Evolutionary conservation across 164 flowering plant genomes (phyloP).

Genomic region (Brasenia schreberi): DNA sequence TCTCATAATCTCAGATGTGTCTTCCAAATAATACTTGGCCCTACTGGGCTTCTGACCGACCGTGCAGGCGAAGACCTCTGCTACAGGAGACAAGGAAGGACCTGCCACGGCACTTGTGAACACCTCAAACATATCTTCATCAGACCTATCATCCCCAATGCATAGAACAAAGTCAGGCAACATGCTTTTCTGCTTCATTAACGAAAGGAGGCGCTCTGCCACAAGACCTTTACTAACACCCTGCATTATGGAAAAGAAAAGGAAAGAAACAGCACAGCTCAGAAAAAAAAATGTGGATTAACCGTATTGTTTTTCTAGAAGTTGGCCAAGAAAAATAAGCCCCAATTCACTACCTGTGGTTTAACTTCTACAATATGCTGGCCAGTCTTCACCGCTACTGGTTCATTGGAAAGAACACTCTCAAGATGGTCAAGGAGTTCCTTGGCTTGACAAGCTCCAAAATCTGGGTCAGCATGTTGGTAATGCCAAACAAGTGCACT

Average conservation of each 20-base stretch:
- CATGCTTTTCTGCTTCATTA: constrained; percentile 25
- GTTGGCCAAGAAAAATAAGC: not conserved
- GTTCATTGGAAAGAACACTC: constrained; percentile 36
- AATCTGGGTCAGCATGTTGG: constrained; percentile 38
- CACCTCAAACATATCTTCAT: constrained; percentile 47
- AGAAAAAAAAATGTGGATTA: not conserved
- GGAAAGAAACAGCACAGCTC: no score
- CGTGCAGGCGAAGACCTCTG: constrained; percentile 48
- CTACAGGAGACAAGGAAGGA: constrained; percentile 26
- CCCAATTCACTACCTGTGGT: constrained; percentile 22
- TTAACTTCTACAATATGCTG: constrained; percentile 37
- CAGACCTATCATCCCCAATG: constrained; percentile 45
- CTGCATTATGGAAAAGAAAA: constrained; percentile 9
- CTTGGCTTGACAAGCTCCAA: constrained; percentile 41
- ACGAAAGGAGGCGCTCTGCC: constrained; percentile 26
- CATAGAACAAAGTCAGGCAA: constrained; percentile 40
- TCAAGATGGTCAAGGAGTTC: constrained; percentile 44
- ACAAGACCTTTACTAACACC: constrained; percentile 40
- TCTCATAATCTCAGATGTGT: constrained; percentile 27
- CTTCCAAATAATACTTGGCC: constrained; percentile 40
- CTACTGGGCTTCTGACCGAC: constrained; percentile 47
- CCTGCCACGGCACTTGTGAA: constrained; percentile 22
- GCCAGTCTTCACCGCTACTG: constrained; percentile 38
- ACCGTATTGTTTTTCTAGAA: not conserved
- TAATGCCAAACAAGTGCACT: constrained; percentile 38